Base-by-base conservation (phyloP, 257 asterid genomes). In the Schizonepeta tenuifolia region DNA sequence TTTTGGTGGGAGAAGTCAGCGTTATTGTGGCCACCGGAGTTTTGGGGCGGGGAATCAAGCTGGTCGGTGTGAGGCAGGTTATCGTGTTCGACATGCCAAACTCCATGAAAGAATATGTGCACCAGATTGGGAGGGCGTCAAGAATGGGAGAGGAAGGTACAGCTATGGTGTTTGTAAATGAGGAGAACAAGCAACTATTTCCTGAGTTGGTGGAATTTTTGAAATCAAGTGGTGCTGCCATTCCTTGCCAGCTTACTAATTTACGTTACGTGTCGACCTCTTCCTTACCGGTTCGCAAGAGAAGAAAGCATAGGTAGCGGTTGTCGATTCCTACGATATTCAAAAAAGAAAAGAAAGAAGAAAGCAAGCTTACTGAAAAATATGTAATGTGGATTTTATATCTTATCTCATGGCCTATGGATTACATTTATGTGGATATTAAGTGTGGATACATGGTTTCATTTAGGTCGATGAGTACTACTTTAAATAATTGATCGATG, bases 71-170 rank as follows among this genome's bases (percentile, higher is more conserved):
- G 81, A 91, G 79, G 81, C 97, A 87, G 80, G 98, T 93, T 9
- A 85, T 93, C 55, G 90, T 93, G 77, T 93, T 93, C 80, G 98
- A 93, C 83, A 81, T 93, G 84, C 97, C 98, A 7, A 93, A 84
- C 78, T 91, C 96, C 43, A 88, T 91, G 62, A 86, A 85, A 76
- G 98, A 93, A 79, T 91, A 91, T 13, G 94, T 93, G 69, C 98
- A 93, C 79, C 96, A 87, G 85, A 84, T 91, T 70, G 98, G 98
- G 54, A 87, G 98, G 81, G 97, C 97, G 22, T 93, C 98, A 15
- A 88, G 97, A 81, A 83, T 91, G 91, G 96, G 94, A 38, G 90
- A 87, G 84, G 89, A 85, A 72, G 98, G 97, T 40, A 71, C 79
- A 5, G 85, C 97, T 7, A 72, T 87, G 33, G 90, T 85, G 74